Conservation (phyloP, 805 yeast species). For the Nakazawaea laoshanensis region DNA sequence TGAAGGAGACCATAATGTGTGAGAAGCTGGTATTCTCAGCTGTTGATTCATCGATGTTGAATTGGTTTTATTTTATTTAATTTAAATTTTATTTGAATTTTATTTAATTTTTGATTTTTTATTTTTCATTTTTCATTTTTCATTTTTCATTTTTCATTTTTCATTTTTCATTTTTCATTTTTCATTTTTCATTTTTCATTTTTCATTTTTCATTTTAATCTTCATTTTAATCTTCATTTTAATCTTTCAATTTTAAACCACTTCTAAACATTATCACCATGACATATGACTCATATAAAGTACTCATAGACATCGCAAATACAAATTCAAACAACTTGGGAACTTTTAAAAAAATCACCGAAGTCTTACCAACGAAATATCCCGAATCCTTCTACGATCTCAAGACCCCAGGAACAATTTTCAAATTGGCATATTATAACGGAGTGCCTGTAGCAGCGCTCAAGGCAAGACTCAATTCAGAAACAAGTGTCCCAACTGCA, state of each 20-base stretch:
- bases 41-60: conserved; percentile 1
- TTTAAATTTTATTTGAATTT: not conserved
- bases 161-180: no score
- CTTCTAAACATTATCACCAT: not conserved
- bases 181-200: not conserved
- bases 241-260: not conserved
- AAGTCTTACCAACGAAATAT: conserved; percentile 5
- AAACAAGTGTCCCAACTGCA: conserved; percentile 33
- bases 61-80: not conserved
- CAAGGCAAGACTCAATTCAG: conserved; percentile 42
- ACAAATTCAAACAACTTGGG: conserved; percentile 8
- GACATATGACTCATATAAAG: not conserved
- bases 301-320: conserved; percentile 5
- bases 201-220: not conserved
- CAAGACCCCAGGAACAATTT: conserved; percentile 1
- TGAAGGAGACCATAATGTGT: conserved; percentile 94
- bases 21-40: conserved; percentile 55
- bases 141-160: not conserved
- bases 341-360: conserved; percentile 3
- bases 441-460: conserved; percentile 80
- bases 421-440: conserved; percentile 34
- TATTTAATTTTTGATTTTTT: conserved; percentile 1
- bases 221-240: no score
- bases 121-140: not conserved
- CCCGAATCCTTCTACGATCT: conserved; percentile 5